These are phyloP conservation scores for Ganoderma resinaceum DNA, from an alignment of 1,284 basidiomycete species.

Conservation along the genomic window DNA sequence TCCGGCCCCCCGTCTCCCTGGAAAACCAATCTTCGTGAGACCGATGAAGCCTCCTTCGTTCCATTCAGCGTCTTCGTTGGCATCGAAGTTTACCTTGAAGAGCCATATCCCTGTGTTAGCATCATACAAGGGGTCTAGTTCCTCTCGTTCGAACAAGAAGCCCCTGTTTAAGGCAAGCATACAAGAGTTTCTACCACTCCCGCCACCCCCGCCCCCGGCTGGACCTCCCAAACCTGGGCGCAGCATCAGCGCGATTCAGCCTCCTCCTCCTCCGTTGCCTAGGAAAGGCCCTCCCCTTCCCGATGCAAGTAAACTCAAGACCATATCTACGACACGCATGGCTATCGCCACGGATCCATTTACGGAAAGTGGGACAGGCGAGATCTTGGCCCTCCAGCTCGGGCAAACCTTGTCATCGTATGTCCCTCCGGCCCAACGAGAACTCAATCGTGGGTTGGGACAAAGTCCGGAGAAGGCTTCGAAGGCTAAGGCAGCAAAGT, in stretches of 20 bases:
- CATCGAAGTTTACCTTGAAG: slow-evolving; percentile 15
- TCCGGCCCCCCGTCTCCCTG: not conserved
- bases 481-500: slow-evolving; percentile 42
- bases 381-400: slow-evolving; percentile 50
- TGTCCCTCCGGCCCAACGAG: slow-evolving; percentile 42
- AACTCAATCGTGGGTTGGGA: slow-evolving; percentile 47
- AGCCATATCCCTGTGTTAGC: not conserved
- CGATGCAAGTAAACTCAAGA: slow-evolving; percentile 39
- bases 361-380: slow-evolving; percentile 48
- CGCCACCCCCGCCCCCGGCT: slow-evolving; percentile 5
- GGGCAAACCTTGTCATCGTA: slow-evolving; percentile 43
- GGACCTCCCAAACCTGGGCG: slow-evolving; percentile 9
- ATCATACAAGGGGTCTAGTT: not conserved
- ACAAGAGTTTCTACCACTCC: slow-evolving; percentile 23
- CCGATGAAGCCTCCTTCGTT: slow-evolving; percentile 11
- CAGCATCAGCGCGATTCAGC: slow-evolving; percentile 19
- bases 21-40: not conserved
- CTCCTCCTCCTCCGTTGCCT: slow-evolving; percentile 15
- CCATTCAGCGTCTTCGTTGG: not conserved
- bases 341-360: slow-evolving; percentile 51
- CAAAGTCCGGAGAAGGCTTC: slow-evolving; percentile 53
- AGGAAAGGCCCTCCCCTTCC: slow-evolving; percentile 14
- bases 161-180: slow-evolving; percentile 16
- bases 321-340: slow-evolving; percentile 51
- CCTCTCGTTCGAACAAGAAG: slow-evolving; percentile 4